Evolutionary conservation across 2,329 filamentous ascomycete species (phyloP), one percentile per base, ranked within the genome.

Genomic region (Botryotinia convoluta): DNA sequence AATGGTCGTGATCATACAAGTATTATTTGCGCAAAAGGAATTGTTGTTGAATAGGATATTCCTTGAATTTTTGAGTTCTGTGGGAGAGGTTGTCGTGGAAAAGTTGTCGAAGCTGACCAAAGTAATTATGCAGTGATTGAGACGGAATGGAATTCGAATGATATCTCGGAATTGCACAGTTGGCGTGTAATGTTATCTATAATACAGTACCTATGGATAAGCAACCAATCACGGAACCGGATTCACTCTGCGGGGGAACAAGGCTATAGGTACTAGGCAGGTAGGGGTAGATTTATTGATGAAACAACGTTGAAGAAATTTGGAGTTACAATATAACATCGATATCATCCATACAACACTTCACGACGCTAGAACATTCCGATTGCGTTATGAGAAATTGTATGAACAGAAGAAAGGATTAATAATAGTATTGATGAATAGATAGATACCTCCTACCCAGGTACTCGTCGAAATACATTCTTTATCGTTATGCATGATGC

Each of bases 1-100:
- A 63, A 72, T 70, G 42, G 62, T 45, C 39, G 57, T 48, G 51
- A 39, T 59, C 44, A 60, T 59, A 35, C 51, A 71, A 64, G 18
- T 51, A 69, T 51, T 16, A 32, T 61, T 48, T 72, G 63, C 44
- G 20, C 51, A 29, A 18, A 37, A 14, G 32, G 18, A 35, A n/a
- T 32, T 4, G 6, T 26, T 57, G n/a, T 44, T n/a, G 37, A 37
- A 32, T 42, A 20, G n/a, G 9, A 18, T 69, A 16, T 10, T 32
- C 0, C 20, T 32, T 29, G 16, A 35, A 9, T 4, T 22, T 54
- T n/a, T 45, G 1, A 8, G 26, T 67, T 67, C 35, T 51, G 26
- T 39, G 32, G 9, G 37, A 57, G 7, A n/a, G 14, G 45, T 39
- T 22, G 45, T 39, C 4, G 64, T 54, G 26, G 10, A n/a, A 51